These are phyloP conservation scores for Globisporangium acanthophoron DNA, from an alignment of 352 stramenopile species.

Conservation along the genomic window DNA sequence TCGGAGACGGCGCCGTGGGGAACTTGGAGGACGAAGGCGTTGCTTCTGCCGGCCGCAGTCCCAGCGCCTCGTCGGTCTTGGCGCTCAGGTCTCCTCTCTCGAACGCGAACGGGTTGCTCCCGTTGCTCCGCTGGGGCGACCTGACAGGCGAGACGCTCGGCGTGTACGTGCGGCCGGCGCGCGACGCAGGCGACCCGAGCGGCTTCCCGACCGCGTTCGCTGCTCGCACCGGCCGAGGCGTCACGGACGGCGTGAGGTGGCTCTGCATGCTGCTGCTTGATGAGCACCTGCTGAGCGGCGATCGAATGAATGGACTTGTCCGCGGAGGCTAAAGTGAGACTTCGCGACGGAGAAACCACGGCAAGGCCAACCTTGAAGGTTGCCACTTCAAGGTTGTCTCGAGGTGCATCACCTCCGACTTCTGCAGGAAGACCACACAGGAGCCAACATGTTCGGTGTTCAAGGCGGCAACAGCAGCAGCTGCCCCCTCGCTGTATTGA, in stretches of 20 bases:
- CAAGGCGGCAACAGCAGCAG: no score
- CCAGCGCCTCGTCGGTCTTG: constrained; percentile 8
- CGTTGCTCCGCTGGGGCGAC: constrained; percentile 2
- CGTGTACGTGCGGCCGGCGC: constrained; percentile 43
- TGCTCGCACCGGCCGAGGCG: constrained; percentile 40
- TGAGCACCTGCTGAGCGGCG: background rate
- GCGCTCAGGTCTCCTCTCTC: constrained; percentile 2
- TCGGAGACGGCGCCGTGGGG: background rate
- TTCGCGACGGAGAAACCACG: no score
- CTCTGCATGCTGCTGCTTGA: constrained; percentile 12
- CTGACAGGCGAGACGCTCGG: constrained; percentile 47
- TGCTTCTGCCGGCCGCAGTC: constrained; percentile 23
- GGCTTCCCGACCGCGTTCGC: constrained; percentile 4
- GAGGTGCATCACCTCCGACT: no score
- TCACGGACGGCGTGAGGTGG: constrained; percentile 53
- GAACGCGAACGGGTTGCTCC: constrained; percentile 9
- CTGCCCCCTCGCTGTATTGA: background rate
- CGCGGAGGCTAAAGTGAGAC: background rate
- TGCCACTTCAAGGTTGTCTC: no score
- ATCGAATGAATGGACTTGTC: background rate
- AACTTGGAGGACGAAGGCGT: constrained; percentile 4
- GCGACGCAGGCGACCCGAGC: constrained; percentile 11
- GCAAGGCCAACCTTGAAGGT: no score
- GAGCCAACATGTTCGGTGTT: no score
- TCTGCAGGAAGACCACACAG: no score